Base-by-base conservation (phyloP, 345 rosid species). In the Brassica carinata region DNA sequence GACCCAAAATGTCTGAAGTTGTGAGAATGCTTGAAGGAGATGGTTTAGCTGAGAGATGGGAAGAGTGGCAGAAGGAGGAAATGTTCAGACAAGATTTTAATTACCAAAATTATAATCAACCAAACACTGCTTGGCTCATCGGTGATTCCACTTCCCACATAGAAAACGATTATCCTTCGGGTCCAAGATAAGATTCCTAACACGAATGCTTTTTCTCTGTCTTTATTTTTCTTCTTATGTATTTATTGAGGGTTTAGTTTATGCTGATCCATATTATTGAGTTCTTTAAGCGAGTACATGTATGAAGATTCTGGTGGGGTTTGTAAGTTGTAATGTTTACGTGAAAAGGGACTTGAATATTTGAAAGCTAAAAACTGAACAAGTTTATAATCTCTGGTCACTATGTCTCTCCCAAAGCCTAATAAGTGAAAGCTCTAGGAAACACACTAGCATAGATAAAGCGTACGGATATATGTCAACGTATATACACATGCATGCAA, bases 1-100 rank as follows among this genome's bases (percentile, higher is more conserved):
- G 99, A 30, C 99, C 99, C 0, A 93, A 92, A 85, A 96, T 96
- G 99, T 88, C 97, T 0, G 98, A 96, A 57, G 99, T 93, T 30
- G 98, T 96, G 8, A 92, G 98, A 79, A 96, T 96, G 99, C 91
- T 96, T 51, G 99, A 96, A 86, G 99, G 99, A 3, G 98, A 93
- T 67, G 98, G 98, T 30, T 88, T 96, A 86, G 95, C 97, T 9
- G 98, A 93, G 89, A 91, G 92, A 82, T 96, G 99, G 99, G 98
- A 93, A 84, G 97, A 93, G 69, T 93, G 97, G 99, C 97, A 96
- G 83, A 96, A 90, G 72, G 96, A 89, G 57, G 98, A 96, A 76
- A 76, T 73, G 57, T 69, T 74, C 76, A 74, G 82, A 68, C 82
- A 82, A 62, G 85, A 78, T 19, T 77, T 74, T 45, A 82, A 74